Percentiles rank a stretch among this genome's conserved stretches.
Evolutionary conservation across 1,284 basidiomycete genomes (phyloP).

Genomic region (Rhizopogon hawkerae): DNA sequence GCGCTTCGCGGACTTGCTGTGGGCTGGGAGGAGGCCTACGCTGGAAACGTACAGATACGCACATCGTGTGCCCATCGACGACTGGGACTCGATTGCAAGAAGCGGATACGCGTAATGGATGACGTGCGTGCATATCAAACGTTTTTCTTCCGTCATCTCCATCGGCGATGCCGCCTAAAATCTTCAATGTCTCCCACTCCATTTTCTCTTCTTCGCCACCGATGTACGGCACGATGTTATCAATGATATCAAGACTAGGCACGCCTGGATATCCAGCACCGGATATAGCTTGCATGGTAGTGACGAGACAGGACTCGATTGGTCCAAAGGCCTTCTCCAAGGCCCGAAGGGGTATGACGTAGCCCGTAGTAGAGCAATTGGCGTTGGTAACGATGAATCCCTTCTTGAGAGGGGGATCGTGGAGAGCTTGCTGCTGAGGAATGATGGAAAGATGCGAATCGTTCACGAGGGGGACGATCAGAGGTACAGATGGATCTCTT

Average conservation of each 20-base stretch:
- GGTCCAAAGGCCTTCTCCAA: conserved; percentile 92
- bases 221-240: conserved; percentile 96
- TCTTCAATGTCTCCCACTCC: conserved; percentile 97
- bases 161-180: conserved; percentile 74
- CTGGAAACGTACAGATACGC: conserved; percentile 82
- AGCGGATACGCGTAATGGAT: conserved; percentile 82
- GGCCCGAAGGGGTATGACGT: conserved; percentile 88
- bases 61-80: conserved; percentile 86
- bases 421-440: conserved; percentile 68
- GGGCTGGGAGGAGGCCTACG: conserved; percentile 75
- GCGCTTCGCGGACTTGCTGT: conserved; percentile 81
- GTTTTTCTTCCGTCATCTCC: conserved; percentile 45
- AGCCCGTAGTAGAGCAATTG: conserved; percentile 95
- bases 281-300: conserved; percentile 97
- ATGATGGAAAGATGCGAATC: conserved; percentile 81
- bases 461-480: conserved; percentile 97
- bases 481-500: conserved; percentile 89
- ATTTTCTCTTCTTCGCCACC: conserved; percentile 97
- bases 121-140: conserved; percentile 81
- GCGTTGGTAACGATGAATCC: conserved; percentile 99
- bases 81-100: conserved; percentile 91
- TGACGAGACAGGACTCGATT: conserved; percentile 83
- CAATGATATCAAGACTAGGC: conserved; percentile 84
- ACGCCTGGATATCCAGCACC: conserved; percentile 97
- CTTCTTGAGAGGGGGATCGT: conserved; percentile 64